Evolutionary conservation across 1,284 basidiomycete species (phyloP).

Genomic region (Veloporphyrellus conicus): DNA sequence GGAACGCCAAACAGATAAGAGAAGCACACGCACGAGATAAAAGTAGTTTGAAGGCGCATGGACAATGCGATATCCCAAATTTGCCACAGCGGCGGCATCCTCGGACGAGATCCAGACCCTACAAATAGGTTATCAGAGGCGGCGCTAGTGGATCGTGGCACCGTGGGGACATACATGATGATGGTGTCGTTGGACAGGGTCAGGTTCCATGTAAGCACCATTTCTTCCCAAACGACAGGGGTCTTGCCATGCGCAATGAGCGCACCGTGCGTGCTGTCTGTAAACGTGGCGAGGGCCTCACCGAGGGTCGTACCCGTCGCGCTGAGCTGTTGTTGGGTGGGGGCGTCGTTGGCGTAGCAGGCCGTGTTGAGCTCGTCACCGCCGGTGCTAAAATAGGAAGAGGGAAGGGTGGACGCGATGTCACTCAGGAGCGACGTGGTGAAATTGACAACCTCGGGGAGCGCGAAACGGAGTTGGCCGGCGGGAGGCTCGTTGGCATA

Average conservation of each 20-base stretch:
- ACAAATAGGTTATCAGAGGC: neutral
- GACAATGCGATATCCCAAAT: slow-evolving; percentile 58
- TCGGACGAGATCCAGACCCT: slow-evolving; percentile 71
- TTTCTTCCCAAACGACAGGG: slow-evolving; percentile 69
- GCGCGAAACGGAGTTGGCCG: slow-evolving; percentile 61
- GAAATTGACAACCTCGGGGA: slow-evolving; percentile 44
- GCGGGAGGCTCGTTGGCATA: slow-evolving; percentile 65
- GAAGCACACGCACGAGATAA: slow-evolving; percentile 58
- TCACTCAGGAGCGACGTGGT: slow-evolving; percentile 44
- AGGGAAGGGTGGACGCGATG: slow-evolving; percentile 42
- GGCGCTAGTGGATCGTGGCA: neutral
- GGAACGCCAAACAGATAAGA: slow-evolving; percentile 18
- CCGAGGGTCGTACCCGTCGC: slow-evolving; percentile 44
- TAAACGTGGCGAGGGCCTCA: slow-evolving; percentile 53
- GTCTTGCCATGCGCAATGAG: slow-evolving; percentile 50
- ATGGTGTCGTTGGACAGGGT: slow-evolving; percentile 64
- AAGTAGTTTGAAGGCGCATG: slow-evolving; percentile 72
- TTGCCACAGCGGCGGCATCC: slow-evolving; percentile 55
- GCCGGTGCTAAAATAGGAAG: slow-evolving; percentile 58
- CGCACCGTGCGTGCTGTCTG: slow-evolving; percentile 46
- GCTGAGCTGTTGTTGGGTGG: slow-evolving; percentile 45
- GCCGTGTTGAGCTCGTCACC: slow-evolving; percentile 66
- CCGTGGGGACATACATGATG: neutral
- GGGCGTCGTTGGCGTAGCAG: slow-evolving; percentile 53
- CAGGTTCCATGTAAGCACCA: slow-evolving; percentile 64